These are phyloP conservation scores for Calonectria fujianensis DNA, from an alignment of 2,329 filamentous ascomycete species.

Conservation along the genomic window DNA sequence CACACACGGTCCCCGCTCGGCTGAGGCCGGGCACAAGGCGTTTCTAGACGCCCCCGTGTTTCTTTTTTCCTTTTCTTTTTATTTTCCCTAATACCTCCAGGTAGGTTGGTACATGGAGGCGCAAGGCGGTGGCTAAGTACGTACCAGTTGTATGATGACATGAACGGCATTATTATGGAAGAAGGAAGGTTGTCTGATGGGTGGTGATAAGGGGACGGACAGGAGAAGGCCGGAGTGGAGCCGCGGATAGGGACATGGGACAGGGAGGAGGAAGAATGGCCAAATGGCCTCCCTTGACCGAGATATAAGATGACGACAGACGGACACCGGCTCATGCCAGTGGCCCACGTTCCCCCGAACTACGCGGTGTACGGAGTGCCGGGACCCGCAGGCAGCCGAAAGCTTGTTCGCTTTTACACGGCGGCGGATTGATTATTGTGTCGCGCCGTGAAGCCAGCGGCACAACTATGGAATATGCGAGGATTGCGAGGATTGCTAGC, in stretches of 20 bases:
- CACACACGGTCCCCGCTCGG: neutral
- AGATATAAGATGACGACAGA: constrained; percentile 34
- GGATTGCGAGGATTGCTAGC: constrained; percentile 33
- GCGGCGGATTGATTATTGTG: constrained; percentile 13
- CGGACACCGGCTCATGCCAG: constrained; percentile 29
- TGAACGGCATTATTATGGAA: constrained; percentile 13
- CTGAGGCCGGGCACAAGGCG: constrained; percentile 20
- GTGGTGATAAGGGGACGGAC: constrained; percentile 2
- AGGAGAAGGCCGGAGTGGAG: constrained; percentile 19
- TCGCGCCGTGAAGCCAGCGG: constrained; percentile 16
- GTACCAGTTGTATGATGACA: constrained; percentile 32
- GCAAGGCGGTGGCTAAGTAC: constrained; percentile 27
- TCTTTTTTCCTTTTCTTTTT: neutral
- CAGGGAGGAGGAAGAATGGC: constrained; percentile 17
- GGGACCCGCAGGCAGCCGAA: constrained; percentile 39
- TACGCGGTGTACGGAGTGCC: constrained; percentile 35
- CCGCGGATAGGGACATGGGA: constrained; percentile 18
- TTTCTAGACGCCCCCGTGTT: constrained; percentile 18
- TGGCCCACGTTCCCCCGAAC: constrained; percentile 29
- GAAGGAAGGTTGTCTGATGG: neutral
- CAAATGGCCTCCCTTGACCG: constrained; percentile 24
- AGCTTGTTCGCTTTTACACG: constrained; percentile 32
- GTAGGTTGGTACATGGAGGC: constrained; percentile 20
- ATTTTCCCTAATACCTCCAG: constrained; percentile 14
- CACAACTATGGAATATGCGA: constrained; percentile 11